phyloP scores from a whole-genome alignment of 2,329 filamentous ascomycete genomes.

The Aureobasidium mangrovei region DNA sequence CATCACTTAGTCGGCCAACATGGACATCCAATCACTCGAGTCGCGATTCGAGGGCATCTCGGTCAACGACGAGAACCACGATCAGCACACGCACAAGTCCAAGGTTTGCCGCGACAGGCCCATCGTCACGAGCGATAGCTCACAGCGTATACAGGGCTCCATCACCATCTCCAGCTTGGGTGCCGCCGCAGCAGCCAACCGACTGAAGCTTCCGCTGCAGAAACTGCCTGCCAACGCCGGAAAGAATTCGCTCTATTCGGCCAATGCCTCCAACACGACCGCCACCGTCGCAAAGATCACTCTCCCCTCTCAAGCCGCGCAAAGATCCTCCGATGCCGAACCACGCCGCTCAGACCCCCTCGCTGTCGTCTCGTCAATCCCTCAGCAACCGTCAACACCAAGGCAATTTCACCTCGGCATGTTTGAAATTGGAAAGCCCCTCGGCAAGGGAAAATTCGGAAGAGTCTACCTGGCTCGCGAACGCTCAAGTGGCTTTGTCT shows the following conservation, averaged over 20 bases:
- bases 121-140: neutral
- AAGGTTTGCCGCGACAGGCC: slow-evolving; percentile 51
- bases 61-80: slow-evolving; percentile 77
- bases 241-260: slow-evolving; percentile 26
- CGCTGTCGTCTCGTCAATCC: slow-evolving; percentile 1
- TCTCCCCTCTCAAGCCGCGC: slow-evolving; percentile 56
- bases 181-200: slow-evolving; percentile 39
- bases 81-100: slow-evolving; percentile 54
- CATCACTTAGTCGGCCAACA: slow-evolving; percentile 20
- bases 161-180: slow-evolving; percentile 41
- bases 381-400: slow-evolving; percentile 24
- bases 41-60: slow-evolving; percentile 82
- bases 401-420: slow-evolving; percentile 73
- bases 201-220: slow-evolving; percentile 65
- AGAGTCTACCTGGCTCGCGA: slow-evolving; percentile 75
- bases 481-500: slow-evolving; percentile 67
- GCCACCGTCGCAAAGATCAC: slow-evolving; percentile 55
- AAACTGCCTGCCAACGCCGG: slow-evolving; percentile 73
- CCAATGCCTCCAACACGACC: slow-evolving; percentile 24
- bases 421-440: slow-evolving; percentile 79
- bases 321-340: slow-evolving; percentile 35
- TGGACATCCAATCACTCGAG: slow-evolving; percentile 74
- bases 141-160: slow-evolving; percentile 32
- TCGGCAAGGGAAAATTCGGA: slow-evolving; percentile 79
- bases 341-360: slow-evolving; percentile 17